phyloP scores from a whole-genome alignment of 2,329 filamentous ascomycete species.

The Neobulgaria alba region DNA sequence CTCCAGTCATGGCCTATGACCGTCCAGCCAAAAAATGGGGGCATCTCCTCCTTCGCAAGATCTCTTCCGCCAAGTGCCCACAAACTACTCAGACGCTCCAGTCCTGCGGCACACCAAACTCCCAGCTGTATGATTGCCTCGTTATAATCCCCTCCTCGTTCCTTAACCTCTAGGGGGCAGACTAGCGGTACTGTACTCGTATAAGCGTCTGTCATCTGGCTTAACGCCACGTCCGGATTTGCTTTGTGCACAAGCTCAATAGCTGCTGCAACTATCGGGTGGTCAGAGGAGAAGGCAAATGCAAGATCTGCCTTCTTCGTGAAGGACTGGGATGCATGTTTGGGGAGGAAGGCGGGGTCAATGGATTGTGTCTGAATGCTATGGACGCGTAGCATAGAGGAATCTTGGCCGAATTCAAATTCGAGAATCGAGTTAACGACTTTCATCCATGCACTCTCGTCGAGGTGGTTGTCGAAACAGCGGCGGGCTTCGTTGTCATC shows the following conservation, averaged over 20 bases:
- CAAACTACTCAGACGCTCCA: constrained; percentile 14
- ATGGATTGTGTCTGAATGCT: constrained; percentile 16
- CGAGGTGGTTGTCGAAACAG: constrained; percentile 13
- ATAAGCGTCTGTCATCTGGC: constrained; percentile 17
- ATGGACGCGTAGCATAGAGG: constrained; percentile 13
- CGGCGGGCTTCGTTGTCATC: constrained; percentile 12
- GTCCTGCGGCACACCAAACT: constrained; percentile 13
- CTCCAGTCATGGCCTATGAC: constrained; percentile 15
- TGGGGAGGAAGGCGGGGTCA: constrained; percentile 10
- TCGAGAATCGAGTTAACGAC: constrained; percentile 13
- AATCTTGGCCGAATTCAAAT: constrained; percentile 10
- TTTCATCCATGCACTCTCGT: constrained; percentile 16
- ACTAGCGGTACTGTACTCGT: constrained; percentile 14
- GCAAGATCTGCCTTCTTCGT: constrained; percentile 17
- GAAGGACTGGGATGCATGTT: constrained; percentile 14
- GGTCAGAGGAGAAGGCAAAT: constrained; percentile 14
- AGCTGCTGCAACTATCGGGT: constrained; percentile 9
- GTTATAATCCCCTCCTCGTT: constrained; percentile 13
- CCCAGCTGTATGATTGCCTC: constrained; percentile 15
- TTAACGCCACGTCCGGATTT: constrained; percentile 12
- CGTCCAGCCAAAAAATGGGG: constrained; percentile 13
- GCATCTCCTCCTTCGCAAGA: constrained; percentile 13
- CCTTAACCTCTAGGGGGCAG: constrained; percentile 14
- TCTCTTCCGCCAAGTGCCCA: constrained; percentile 8
- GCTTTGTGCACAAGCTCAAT: constrained; percentile 13